phyloP scores from a whole-genome alignment of 1,284 basidiomycete species.

The Pholiota adiposa region DNA sequence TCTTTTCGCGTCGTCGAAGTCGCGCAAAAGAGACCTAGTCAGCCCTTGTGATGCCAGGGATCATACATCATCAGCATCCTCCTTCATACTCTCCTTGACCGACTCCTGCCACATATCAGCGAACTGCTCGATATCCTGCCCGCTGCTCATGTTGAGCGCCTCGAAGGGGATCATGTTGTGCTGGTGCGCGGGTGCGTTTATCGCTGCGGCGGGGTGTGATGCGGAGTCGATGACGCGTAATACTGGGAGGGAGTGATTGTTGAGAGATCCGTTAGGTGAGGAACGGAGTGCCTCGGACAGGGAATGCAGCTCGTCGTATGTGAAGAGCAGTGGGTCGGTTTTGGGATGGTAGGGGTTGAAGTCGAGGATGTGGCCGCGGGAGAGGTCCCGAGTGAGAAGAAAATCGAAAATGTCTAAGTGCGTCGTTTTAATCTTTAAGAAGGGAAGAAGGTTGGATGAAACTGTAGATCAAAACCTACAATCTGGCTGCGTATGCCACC shows the following conservation, averaged over 20 bases:
- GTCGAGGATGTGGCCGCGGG: constrained; percentile 82
- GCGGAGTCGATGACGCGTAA: constrained; percentile 77
- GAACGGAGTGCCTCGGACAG: constrained; percentile 35
- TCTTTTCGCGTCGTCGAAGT: too few species aligned
- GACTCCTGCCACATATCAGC: constrained; percentile 66
- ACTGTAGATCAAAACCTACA: constrained; percentile 56
- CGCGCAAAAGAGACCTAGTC: too few species aligned
- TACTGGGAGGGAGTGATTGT: constrained; percentile 40
- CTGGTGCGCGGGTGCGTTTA: constrained; percentile 75
- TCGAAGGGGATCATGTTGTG: constrained; percentile 95
- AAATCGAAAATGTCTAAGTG: constrained; percentile 83
- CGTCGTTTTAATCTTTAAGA: not conserved
- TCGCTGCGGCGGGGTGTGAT: constrained; percentile 65
- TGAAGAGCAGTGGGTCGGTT: constrained; percentile 89
- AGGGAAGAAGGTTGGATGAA: not conserved
- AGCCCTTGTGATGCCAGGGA: too few species aligned
- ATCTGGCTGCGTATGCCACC: constrained; percentile 63
- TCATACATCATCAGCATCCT: not conserved
- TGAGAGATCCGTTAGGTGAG: too few species aligned
- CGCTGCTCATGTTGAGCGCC: constrained; percentile 78
- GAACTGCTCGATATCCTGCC: constrained; percentile 76
- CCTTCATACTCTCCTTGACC: constrained; percentile 46
- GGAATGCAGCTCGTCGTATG: constrained; percentile 75
- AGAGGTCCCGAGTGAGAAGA: constrained; percentile 81
- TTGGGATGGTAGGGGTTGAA: constrained; percentile 88